phyloP scores from a whole-genome alignment of 352 stramenopile species.

The Phytophthora cryptogea region DNA sequence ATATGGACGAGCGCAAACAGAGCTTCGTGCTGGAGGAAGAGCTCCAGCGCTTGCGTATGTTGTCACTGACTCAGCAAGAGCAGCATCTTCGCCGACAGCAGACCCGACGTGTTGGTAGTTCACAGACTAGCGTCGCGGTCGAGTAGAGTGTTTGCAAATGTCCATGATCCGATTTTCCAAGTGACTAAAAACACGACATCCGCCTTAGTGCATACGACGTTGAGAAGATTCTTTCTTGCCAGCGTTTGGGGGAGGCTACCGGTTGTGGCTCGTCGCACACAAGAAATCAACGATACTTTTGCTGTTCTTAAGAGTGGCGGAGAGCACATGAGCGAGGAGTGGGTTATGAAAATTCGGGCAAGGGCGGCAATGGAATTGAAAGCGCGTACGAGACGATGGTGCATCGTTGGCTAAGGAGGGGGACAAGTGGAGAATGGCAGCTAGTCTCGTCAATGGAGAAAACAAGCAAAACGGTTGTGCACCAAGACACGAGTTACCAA shows the following conservation, averaged over 20 bases:
- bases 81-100: conserved; percentile 37
- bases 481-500: neutral
- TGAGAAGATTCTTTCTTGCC: neutral
- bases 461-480: neutral
- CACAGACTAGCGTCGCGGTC: conserved; percentile 12
- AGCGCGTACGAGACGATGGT: conserved; percentile 19
- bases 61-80: conserved; percentile 49
- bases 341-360: neutral
- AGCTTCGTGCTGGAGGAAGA: conserved; percentile 69
- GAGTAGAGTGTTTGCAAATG: conserved; percentile 25
- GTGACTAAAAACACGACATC: conserved; percentile 24
- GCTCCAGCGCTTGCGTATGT: conserved; percentile 56
- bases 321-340: neutral
- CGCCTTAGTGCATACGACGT: conserved; percentile 3
- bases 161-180: conserved; percentile 2
- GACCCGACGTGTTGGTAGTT: conserved; percentile 10
- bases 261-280: conserved; percentile 12
- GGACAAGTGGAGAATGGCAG: conserved; percentile 16
- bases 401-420: conserved; percentile 11
- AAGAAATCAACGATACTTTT: neutral
- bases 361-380: conserved; percentile 8
- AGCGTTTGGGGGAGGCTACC: neutral
- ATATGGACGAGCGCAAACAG: conserved; percentile 72
- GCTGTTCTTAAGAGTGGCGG: neutral
- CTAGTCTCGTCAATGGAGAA: conserved; percentile 2